Conservation (phyloP, 2,329 filamentous ascomycete species). For the Nectriaceae sp. region DNA sequence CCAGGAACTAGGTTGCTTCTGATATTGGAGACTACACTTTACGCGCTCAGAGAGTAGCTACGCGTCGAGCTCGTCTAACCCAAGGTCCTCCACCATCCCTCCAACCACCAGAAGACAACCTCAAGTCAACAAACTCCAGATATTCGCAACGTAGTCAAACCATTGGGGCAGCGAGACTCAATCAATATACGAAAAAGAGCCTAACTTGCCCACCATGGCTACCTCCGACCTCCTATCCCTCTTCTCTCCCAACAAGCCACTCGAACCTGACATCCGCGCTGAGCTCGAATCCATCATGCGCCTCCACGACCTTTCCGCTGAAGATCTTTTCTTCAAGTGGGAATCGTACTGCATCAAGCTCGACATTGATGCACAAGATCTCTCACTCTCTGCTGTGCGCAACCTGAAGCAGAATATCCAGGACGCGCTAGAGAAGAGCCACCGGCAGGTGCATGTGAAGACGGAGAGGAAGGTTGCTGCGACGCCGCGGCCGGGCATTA, state of each 20-base stretch:
- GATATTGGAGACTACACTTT: too few relatives aligned
- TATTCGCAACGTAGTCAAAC: too few relatives aligned
- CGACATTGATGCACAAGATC: constrained; percentile 73
- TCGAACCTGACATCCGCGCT: constrained; percentile 75
- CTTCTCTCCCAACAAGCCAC: constrained; percentile 43
- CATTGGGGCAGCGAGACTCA: too few relatives aligned
- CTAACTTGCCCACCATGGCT: constrained; percentile 34
- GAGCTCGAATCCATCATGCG: constrained; percentile 87
- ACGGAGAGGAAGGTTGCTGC: constrained; percentile 63
- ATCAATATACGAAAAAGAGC: constrained; percentile 1
- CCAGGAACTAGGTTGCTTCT: too few relatives aligned
- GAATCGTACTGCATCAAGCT: constrained; percentile 97
- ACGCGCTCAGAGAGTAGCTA: too few relatives aligned
- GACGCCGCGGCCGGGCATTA: constrained; percentile 60
- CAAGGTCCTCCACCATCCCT: too few relatives aligned
- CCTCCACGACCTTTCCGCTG: constrained; percentile 75
- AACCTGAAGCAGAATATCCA: constrained; percentile 86
- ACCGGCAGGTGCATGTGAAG: constrained; percentile 63
- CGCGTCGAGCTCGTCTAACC: too few relatives aligned
- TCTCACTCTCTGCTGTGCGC: constrained; percentile 68
- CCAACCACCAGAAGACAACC: too few relatives aligned
- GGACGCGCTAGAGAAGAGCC: constrained; percentile 78
- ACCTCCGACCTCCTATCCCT: constrained; percentile 36
- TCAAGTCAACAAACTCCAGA: too few relatives aligned
- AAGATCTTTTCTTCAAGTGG: constrained; percentile 98